Evolutionary conservation across 1,139 yeast species (phyloP).

Genomic region (Blastobotrys ciferrii): DNA sequence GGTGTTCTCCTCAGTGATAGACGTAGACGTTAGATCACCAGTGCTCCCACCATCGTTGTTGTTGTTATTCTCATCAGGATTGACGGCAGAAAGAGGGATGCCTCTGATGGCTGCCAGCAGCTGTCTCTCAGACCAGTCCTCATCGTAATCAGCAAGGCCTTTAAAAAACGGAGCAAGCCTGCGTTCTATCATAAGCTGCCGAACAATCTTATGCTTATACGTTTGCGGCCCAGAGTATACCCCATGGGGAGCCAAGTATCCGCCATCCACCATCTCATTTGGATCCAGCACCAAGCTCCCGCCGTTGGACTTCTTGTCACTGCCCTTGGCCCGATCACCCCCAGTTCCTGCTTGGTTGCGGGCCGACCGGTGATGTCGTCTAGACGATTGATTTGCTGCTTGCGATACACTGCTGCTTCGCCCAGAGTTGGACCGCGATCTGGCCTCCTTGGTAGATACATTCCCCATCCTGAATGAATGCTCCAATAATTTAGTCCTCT

Average conservation of each 20-base stretch:
- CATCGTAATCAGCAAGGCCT: constrained; percentile 80
- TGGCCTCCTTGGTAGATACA: constrained; percentile 17
- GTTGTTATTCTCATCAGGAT: constrained; percentile 7
- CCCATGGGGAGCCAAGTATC: constrained; percentile 74
- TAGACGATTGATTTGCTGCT: constrained; percentile 7
- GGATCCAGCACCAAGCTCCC: constrained; percentile 34
- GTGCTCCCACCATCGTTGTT: neutral
- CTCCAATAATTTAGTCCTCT: neutral
- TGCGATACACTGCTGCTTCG: constrained; percentile 9
- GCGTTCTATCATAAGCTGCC: constrained; percentile 62
- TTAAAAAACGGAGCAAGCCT: constrained; percentile 85
- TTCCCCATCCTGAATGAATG: constrained; percentile 15
- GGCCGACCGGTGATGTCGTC: constrained; percentile 9
- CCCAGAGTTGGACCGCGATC: constrained; percentile 12
- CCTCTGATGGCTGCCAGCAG: constrained; percentile 53
- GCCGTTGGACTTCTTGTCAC: constrained; percentile 9
- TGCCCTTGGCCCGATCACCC: constrained; percentile 2
- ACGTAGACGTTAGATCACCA: neutral
- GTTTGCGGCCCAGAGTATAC: constrained; percentile 76
- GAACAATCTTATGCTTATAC: constrained; percentile 68
- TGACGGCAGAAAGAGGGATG: constrained; percentile 21
- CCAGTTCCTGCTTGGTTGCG: constrained; percentile 3
- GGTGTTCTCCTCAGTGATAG: neutral
- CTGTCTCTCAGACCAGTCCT: constrained; percentile 72
- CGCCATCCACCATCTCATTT: constrained; percentile 47